These are phyloP conservation scores for Blastobotrys arbuscula DNA, from an alignment of 1,139 yeast genomes.

Conservation along the genomic window DNA sequence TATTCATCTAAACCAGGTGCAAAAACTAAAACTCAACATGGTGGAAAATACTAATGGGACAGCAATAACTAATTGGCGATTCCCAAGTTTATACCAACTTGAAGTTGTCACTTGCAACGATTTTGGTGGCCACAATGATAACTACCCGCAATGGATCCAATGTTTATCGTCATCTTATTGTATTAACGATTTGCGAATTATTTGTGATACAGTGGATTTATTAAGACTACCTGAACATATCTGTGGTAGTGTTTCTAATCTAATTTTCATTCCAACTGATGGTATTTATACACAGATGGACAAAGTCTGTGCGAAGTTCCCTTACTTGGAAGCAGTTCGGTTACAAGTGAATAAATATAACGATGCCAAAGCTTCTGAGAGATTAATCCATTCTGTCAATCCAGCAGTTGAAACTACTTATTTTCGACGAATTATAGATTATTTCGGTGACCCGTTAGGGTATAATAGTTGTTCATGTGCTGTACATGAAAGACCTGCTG, in stretches of 20 bases:
- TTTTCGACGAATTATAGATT: not conserved
- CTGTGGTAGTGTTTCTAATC: not conserved
- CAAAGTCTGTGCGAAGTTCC: not conserved
- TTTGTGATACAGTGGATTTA: not conserved
- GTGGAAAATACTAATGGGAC: not conserved
- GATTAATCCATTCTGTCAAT: not conserved
- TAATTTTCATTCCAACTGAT: constrained; percentile 1
- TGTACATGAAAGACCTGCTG: too few relatives aligned
- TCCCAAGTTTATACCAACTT: constrained; percentile 1
- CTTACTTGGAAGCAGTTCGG: constrained; percentile 3
- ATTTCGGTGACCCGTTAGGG: not conserved
- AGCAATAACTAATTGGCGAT: constrained; percentile 2
- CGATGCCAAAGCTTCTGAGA: constrained; percentile 1
- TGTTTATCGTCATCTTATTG: constrained; percentile 7
- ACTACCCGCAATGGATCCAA: not conserved
- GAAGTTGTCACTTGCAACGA: not conserved
- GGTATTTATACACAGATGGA: not conserved
- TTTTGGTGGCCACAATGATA: not conserved
- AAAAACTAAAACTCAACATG: not conserved
- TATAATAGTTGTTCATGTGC: not conserved
- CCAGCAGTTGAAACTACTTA: constrained; percentile 5
- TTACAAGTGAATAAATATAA: not conserved
- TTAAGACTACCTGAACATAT: constrained; percentile 7
- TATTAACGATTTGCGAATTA: constrained; percentile 4
- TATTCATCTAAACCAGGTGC: constrained; percentile 1